phyloP scores from a whole-genome alignment of 768 basidiomycete species.

The Rhodocollybia butyracea region DNA sequence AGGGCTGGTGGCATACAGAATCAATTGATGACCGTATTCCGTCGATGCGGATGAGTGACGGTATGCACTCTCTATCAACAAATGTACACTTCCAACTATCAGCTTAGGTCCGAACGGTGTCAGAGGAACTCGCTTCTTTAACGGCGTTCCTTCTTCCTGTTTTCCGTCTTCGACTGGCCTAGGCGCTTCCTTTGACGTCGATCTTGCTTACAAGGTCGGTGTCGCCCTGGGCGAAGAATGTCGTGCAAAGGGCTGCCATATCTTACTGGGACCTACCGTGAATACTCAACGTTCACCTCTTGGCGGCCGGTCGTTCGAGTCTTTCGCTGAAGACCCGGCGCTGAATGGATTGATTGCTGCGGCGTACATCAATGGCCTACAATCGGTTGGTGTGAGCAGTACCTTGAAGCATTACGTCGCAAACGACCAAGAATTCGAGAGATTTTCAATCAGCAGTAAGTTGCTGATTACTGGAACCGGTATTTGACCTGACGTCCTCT shows the following conservation, averaged over 20 bases:
- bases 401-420: slow-evolving; percentile 68
- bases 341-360: slow-evolving; percentile 54
- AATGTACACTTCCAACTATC: background rate
- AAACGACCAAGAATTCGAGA: slow-evolving; percentile 62
- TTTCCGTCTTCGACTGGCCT: slow-evolving; percentile 57
- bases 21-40: slow-evolving; percentile 36
- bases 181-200: slow-evolving; percentile 53
- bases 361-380: slow-evolving; percentile 70
- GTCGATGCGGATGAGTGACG: slow-evolving; percentile 45
- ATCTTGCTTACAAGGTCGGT: slow-evolving; percentile 44
- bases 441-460: slow-evolving; percentile 47
- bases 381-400: slow-evolving; percentile 70
- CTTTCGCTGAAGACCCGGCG: slow-evolving; percentile 61
- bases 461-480: background rate
- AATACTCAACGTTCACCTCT: slow-evolving; percentile 62
- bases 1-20: slow-evolving; percentile 50
- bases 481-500: background rate
- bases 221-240: slow-evolving; percentile 52
- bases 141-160: slow-evolving; percentile 52
- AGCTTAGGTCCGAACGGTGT: slow-evolving; percentile 45
- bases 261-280: slow-evolving; percentile 61
- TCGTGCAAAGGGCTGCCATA: slow-evolving; percentile 44
- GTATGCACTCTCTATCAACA: slow-evolving; percentile 23
- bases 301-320: slow-evolving; percentile 58
- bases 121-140: slow-evolving; percentile 49